Conservation (phyloP, 2,329 filamentous ascomycete species). For the Colletotrichum plurivorum region DNA sequence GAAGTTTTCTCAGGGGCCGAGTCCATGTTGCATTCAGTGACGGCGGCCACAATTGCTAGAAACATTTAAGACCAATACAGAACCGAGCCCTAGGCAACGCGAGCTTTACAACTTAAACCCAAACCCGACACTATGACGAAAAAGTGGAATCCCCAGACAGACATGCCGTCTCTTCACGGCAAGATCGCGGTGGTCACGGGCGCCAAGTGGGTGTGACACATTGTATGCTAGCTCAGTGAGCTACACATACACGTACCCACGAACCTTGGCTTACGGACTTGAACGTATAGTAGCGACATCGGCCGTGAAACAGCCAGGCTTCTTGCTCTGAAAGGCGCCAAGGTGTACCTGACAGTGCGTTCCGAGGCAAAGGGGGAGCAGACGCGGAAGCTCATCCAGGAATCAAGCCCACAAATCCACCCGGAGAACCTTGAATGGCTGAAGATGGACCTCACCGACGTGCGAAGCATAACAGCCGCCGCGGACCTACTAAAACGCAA, state of each 20-base stretch:
- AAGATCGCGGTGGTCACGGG: slow-evolving; percentile 46
- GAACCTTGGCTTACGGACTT: neutral
- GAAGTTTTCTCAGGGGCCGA: neutral
- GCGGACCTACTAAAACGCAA: slow-evolving; percentile 35
- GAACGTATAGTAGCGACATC: slow-evolving; percentile 41
- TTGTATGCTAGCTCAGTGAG: too few relatives aligned
- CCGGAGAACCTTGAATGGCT: slow-evolving; percentile 42
- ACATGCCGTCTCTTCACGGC: slow-evolving; percentile 42
- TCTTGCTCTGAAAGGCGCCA: slow-evolving; percentile 44
- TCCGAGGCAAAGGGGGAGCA: slow-evolving; percentile 41
- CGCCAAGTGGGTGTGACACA: slow-evolving; percentile 41
- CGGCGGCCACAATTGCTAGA: too few relatives aligned
- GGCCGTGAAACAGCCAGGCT: slow-evolving; percentile 44
- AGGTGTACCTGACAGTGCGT: slow-evolving; percentile 45
- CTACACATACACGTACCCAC: neutral
- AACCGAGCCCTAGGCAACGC: too few relatives aligned
- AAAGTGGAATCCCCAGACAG: neutral
- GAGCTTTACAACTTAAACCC: too few relatives aligned
- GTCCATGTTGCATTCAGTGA: neutral
- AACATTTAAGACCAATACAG: too few relatives aligned
- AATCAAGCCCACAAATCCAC: slow-evolving; percentile 1
- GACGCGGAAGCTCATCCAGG: slow-evolving; percentile 13
- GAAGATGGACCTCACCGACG: slow-evolving; percentile 42
- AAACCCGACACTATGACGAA: neutral
- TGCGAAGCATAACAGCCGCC: slow-evolving; percentile 40